Percentiles rank a stretch among this genome's conserved stretches.
Conservation (phyloP, 129 eudicot genomes). For the Centella asiatica region DNA sequence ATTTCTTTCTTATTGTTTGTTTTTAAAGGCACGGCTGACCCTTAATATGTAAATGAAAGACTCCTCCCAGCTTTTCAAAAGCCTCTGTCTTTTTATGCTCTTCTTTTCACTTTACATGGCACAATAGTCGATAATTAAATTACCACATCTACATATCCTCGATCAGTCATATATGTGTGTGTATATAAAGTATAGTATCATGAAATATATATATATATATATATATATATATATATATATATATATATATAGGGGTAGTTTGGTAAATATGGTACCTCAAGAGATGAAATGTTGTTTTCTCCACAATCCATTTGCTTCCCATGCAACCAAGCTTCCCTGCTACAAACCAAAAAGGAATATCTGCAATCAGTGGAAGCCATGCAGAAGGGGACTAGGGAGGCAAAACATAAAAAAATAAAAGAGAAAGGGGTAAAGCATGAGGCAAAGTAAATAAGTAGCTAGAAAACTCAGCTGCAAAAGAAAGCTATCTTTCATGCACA, state of each 20-base stretch:
- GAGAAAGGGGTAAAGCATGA: constrained; percentile 11
- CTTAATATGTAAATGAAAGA: constrained; percentile 25
- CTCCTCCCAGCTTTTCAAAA: constrained; percentile 48
- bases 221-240: background rate
- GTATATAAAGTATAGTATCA: background rate
- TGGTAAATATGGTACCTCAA: constrained; percentile 52
- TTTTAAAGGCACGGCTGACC: constrained; percentile 37
- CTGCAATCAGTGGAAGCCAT: constrained; percentile 51
- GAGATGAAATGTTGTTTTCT: constrained; percentile 45
- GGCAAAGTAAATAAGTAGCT: no score
- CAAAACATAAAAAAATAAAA: constrained; percentile 3
- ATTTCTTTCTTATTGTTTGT: constrained; percentile 25
- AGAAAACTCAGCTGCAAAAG: constrained; percentile 21
- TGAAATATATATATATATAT: background rate
- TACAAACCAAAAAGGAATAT: constrained; percentile 42
- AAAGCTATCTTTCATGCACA: constrained; percentile 34
- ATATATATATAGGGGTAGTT: background rate
- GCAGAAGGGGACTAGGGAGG: constrained; percentile 21
- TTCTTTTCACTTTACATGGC: constrained; percentile 43
- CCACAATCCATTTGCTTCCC: constrained; percentile 45
- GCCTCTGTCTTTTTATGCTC: constrained; percentile 33
- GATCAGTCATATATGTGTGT: background rate
- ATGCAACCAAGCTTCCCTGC: constrained; percentile 91
- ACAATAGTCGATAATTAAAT: constrained; percentile 19
- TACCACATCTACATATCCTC: constrained; percentile 28